Evolutionary conservation across 1,139 yeast genomes (phyloP).

Genomic region (Yamadazyma songkhlaensis): DNA sequence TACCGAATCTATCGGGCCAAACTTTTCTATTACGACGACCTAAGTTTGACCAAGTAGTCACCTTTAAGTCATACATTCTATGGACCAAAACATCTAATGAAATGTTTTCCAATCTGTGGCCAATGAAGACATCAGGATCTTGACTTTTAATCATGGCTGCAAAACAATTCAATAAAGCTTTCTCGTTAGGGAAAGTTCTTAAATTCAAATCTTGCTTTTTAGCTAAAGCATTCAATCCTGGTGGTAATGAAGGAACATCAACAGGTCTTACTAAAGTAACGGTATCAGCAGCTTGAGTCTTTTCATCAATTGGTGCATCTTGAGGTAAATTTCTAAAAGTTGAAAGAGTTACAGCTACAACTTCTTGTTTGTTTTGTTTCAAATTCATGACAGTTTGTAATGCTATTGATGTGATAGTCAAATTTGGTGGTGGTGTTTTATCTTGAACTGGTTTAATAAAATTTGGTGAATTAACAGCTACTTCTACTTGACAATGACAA

Average conservation of each 20-base stretch:
- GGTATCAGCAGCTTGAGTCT: slow-evolving; percentile 51
- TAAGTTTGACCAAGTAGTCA: slow-evolving; percentile 74
- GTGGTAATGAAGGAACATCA: slow-evolving; percentile 60
- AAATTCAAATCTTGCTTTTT: slow-evolving; percentile 47
- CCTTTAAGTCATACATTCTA: slow-evolving; percentile 71
- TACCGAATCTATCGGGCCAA: slow-evolving; percentile 76
- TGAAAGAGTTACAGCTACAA: slow-evolving; percentile 78
- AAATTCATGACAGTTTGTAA: slow-evolving; percentile 78
- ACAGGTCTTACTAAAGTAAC: slow-evolving; percentile 78
- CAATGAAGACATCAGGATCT: slow-evolving; percentile 90
- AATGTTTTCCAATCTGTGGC: slow-evolving; percentile 80
- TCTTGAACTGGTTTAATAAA: slow-evolving; percentile 51
- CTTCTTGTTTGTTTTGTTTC: slow-evolving; percentile 75
- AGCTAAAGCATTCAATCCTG: slow-evolving; percentile 64
- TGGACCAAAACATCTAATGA: slow-evolving; percentile 80
- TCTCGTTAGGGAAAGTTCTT: slow-evolving; percentile 68
- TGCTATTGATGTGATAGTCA: slow-evolving; percentile 72
- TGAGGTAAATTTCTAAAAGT: slow-evolving; percentile 65
- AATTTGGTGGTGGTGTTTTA: slow-evolving; percentile 51
- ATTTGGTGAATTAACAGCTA: slow-evolving; percentile 52
- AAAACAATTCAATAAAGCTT: slow-evolving; percentile 67
- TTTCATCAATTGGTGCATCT: slow-evolving; percentile 64
- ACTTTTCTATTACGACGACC: slow-evolving; percentile 76
- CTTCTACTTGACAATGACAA: slow-evolving; percentile 81
- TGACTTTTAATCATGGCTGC: slow-evolving; percentile 65